Percentiles rank a stretch among this genome's conserved stretches.
phyloP scores from a whole-genome alignment of 495 filamentous ascomycete genomes.

The Podospora tetraspora region DNA sequence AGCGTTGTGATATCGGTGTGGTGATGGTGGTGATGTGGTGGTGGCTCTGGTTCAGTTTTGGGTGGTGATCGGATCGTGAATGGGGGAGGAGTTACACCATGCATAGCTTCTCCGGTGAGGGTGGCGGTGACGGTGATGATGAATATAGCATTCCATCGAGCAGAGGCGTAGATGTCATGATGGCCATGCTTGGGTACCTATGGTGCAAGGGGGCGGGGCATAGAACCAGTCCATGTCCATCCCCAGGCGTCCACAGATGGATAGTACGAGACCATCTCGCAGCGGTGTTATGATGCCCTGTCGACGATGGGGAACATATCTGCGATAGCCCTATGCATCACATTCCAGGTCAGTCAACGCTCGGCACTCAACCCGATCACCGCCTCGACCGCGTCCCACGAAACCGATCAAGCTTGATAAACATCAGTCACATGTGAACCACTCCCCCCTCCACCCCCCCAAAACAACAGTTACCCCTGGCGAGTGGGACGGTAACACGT shows the following conservation, averaged over 20 bases:
- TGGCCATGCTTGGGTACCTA: too few relatives aligned
- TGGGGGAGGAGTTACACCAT: background rate
- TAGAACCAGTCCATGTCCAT: too few relatives aligned
- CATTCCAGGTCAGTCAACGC: background rate
- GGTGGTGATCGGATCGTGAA: background rate
- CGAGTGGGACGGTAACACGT: slow-evolving; percentile 11
- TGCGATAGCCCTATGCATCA: background rate
- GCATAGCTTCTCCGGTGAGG: background rate
- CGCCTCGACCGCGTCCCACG: background rate
- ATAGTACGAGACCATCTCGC: background rate
- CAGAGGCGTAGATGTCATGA: background rate
- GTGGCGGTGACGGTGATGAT: background rate
- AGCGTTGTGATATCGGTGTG: background rate
- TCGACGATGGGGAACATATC: background rate
- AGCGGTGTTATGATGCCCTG: background rate
- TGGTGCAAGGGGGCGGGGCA: too few relatives aligned
- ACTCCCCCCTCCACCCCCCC: background rate
- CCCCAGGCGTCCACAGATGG: too few relatives aligned
- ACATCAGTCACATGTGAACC: background rate
- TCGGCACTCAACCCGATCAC: background rate
- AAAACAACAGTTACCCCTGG: slow-evolving; percentile 9
- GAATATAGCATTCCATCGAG: background rate
- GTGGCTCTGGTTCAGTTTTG: background rate
- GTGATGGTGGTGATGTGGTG: background rate
- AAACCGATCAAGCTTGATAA: slow-evolving; percentile 5